Evolutionary conservation across 2,329 filamentous ascomycete species (phyloP).

Genomic region (Cercospora citrullina): DNA sequence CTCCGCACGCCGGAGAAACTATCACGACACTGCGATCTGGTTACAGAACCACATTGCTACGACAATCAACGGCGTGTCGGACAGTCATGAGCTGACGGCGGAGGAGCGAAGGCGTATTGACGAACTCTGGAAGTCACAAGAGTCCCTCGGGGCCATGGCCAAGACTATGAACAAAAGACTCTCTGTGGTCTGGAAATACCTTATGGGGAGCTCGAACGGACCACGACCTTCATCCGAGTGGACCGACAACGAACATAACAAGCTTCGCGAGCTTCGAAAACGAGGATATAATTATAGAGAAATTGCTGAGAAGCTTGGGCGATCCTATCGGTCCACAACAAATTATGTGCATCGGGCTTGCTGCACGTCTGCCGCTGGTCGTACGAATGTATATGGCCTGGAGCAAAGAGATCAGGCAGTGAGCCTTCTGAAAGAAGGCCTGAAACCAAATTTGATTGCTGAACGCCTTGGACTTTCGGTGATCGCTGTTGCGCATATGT

Average conservation of each 20-base stretch:
- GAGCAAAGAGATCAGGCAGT: background rate
- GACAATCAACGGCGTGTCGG: background rate
- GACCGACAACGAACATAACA: background rate
- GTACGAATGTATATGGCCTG: background rate
- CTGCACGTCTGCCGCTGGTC: background rate
- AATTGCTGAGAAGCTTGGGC: background rate
- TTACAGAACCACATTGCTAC: background rate
- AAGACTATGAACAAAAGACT: background rate
- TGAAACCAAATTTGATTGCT: background rate
- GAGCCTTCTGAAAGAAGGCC: background rate
- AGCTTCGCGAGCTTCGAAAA: background rate
- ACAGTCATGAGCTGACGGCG: background rate
- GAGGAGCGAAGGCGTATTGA: background rate
- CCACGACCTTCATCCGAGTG: background rate
- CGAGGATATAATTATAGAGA: background rate
- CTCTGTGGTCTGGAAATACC: background rate
- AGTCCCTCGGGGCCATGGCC: background rate
- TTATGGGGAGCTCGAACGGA: background rate
- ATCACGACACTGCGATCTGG: background rate
- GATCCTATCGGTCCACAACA: background rate
- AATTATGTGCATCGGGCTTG: background rate
- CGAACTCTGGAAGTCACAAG: background rate
- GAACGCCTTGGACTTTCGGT: background rate
- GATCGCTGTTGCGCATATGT: background rate
- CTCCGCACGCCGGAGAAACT: background rate